These are phyloP conservation scores for Dendrocalamus latiflorus DNA, from an alignment of 202 grass and related monocot genomes.

Conservation along the genomic window DNA sequence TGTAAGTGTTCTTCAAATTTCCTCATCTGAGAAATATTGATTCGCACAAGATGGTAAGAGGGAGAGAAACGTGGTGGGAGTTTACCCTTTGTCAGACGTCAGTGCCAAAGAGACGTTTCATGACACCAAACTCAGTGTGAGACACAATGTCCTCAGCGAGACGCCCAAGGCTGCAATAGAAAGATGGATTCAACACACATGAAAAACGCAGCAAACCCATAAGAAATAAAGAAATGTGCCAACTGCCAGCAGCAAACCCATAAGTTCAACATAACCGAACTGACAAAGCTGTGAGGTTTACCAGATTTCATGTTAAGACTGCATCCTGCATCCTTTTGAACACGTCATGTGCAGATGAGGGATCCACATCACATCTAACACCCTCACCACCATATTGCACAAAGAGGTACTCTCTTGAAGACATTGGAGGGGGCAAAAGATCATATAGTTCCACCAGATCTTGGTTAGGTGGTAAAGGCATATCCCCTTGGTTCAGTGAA, in stretches of 20 bases:
- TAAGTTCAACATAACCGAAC: not conserved
- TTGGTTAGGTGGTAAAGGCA: slow-evolving; percentile 30
- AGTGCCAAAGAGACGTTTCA: not conserved
- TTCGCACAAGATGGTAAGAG: not conserved
- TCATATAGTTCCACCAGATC: slow-evolving; percentile 52
- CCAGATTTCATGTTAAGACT: slow-evolving; percentile 19
- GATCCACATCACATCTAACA: slow-evolving; percentile 65
- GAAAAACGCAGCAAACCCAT: not conserved
- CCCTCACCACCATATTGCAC: slow-evolving; percentile 65
- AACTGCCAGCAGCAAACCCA: not conserved
- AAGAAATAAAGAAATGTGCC: not conserved
- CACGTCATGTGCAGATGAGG: slow-evolving; percentile 38
- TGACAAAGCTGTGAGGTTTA: not conserved
- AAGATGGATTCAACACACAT: slow-evolving; percentile 6
- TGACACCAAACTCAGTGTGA: not conserved
- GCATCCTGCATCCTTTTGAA: slow-evolving; percentile 51
- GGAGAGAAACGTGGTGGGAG: not conserved
- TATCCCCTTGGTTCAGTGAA: slow-evolving; percentile 57
- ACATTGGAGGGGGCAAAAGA: slow-evolving; percentile 57
- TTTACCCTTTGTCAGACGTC: not conserved
- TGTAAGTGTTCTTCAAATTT: not conserved
- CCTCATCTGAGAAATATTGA: not conserved
- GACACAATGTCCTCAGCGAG: not conserved
- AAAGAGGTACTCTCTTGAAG: slow-evolving; percentile 70
- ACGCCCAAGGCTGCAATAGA: not conserved